A percentile compares a stretch with the other conserved stretches of the same genome.
Conservation (phyloP, 352 stramenopile genomes). For the Globisporangium takayamanum region DNA sequence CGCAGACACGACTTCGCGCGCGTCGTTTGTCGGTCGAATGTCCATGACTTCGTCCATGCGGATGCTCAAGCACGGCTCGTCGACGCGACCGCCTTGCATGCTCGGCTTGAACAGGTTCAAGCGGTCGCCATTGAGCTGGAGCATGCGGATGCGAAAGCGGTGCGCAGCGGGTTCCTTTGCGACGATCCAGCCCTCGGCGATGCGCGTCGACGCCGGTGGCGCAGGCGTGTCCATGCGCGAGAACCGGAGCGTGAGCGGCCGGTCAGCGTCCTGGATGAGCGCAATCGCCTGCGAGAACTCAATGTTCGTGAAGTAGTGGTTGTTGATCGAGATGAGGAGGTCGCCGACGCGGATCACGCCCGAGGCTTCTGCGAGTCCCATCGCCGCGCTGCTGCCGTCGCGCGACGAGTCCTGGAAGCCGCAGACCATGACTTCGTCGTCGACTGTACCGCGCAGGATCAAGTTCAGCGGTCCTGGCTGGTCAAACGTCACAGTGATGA, state of each 20-base stretch:
- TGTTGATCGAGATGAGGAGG: constrained; percentile 83
- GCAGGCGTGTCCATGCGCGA: constrained; percentile 55
- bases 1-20: constrained; percentile 60
- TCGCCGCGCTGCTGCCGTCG: constrained; percentile 20
- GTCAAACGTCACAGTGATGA: constrained; percentile 86
- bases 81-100: constrained; percentile 63
- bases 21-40: constrained; percentile 79
- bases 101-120: constrained; percentile 83
- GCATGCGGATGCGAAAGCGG: constrained; percentile 72
- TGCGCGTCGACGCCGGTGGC: constrained; percentile 28
- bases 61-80: constrained; percentile 65
- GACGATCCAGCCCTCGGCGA: constrained; percentile 82
- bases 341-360: constrained; percentile 77
- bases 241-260: constrained; percentile 79
- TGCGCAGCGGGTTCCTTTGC: constrained; percentile 74
- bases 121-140: constrained; percentile 75
- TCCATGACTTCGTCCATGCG: constrained; percentile 82
- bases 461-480: constrained; percentile 63
- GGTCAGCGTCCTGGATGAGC: constrained; percentile 56
- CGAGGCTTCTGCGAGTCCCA: constrained; percentile 53
- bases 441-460: constrained; percentile 74
- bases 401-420: constrained; percentile 51
- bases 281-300: constrained; percentile 76
- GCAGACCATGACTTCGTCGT: constrained; percentile 87
- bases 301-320: constrained; percentile 85